Evolutionary conservation across 164 flowering plant genomes (phyloP), one percentile per base, ranked within the genome.

Genomic region (Akebia trifoliata): DNA sequence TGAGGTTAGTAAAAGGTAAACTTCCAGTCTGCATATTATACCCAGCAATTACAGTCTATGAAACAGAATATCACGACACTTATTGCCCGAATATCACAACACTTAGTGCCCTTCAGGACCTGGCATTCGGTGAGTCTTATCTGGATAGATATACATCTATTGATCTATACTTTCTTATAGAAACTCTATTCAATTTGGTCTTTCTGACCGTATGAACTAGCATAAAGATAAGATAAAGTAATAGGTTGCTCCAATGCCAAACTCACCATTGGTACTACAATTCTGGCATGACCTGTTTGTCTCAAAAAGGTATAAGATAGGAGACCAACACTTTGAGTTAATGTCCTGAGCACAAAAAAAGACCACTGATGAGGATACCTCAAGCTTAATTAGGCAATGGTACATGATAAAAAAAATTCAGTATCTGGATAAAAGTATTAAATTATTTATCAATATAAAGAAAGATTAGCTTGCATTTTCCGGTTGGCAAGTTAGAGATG

Each of bases 181-280:
- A 34, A 34, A 34, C 36, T 34, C 36, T 9, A 34, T 4, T 15
- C 24, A 40, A 8, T 44, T 44, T 44, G 8, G 8, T 8, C 9
- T 21, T 12, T 30, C 29, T 50, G 22, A 8, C 12, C 32, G 20
- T 21, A 31, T 3, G 15, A 28, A 21, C 30, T n/a, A 26, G 18
- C 21, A 40, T 7, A 32, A 52, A 31, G 46, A 47, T 11, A 46
- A 15, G 38, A 46, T 34, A 10, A 36, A 54, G 15, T 36, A 38
- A 30, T 31, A 57, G 30, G 43, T 6, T 32, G 29, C 14, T 21
- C 10, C 37, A 17, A 58, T 50, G 64, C 28, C 36, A 55, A 34
- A 71, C 87, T 78, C 70, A 93, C 99, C 95, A 86, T 85, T 7
- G 99, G 99, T 39, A 93, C 99, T 21, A 90, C 93, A 55, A 90